These are phyloP conservation scores for cucumber (Cucumis sativus) DNA, from an alignment of 306 rosid genomes.

Conservation along the genomic window Cucumber_9930_V3 NC_026659.2:29595001-29595500, in stretches of 20 bases:
- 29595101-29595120: conserved; percentile 60
- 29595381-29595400: neutral
- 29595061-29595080: conserved; percentile 80
- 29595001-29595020: conserved; percentile 94
- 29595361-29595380: neutral
- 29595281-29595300: neutral
- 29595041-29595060: conserved; percentile 83
- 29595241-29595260: neutral
- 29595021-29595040: conserved; percentile 80
- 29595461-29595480: neutral
- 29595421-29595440: neutral
- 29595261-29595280: neutral
- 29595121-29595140: conserved; percentile 45
- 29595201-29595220: neutral
- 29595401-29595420: neutral
- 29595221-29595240: neutral
- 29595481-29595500: neutral
- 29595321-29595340: neutral
- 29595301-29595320: conserved; percentile 3
- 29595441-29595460: neutral
- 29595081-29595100: conserved; percentile 52
- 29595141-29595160: conserved; percentile 20
- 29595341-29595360: neutral
- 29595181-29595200: neutral
- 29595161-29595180: neutral